These are phyloP conservation scores for Sporothrix schenckii DNA, from an alignment of 2,329 filamentous ascomycete species.

Conservation along the genomic window DNA sequence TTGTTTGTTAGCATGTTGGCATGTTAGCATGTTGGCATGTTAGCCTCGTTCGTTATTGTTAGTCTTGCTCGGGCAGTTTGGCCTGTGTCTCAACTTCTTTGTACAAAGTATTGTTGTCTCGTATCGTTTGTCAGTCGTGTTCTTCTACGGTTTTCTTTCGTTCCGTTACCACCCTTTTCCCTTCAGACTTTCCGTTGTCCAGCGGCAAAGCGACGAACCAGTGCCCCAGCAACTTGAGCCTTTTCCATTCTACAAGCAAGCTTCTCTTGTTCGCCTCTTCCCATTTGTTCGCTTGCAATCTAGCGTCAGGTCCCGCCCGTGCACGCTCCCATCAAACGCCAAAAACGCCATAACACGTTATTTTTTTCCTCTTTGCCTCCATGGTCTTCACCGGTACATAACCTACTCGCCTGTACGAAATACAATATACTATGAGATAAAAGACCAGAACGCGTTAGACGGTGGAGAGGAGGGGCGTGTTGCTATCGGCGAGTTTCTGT, in stretches of 20 bases:
- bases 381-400: background rate
- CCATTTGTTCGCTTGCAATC: background rate
- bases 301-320: slow-evolving; percentile 10
- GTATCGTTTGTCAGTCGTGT: background rate
- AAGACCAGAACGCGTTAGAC: no score
- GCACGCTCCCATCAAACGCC: background rate
- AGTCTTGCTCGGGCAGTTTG: no score
- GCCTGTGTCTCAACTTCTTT: background rate
- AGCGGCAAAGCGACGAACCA: background rate
- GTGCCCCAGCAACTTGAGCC: no score
- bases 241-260: background rate
- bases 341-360: background rate
- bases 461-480: background rate
- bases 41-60: no score
- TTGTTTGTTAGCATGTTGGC: no score
- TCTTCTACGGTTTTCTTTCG: background rate
- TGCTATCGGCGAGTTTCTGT: slow-evolving; percentile 13
- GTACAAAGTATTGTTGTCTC: background rate
- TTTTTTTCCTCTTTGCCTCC: background rate
- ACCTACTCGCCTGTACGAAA: no score
- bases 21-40: background rate
- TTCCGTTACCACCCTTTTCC: background rate
- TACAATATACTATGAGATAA: no score
- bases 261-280: background rate
- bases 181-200: background rate